phyloP scores from a whole-genome alignment of 2,329 filamentous ascomycete genomes.

The Leptoxyphium fumago region DNA sequence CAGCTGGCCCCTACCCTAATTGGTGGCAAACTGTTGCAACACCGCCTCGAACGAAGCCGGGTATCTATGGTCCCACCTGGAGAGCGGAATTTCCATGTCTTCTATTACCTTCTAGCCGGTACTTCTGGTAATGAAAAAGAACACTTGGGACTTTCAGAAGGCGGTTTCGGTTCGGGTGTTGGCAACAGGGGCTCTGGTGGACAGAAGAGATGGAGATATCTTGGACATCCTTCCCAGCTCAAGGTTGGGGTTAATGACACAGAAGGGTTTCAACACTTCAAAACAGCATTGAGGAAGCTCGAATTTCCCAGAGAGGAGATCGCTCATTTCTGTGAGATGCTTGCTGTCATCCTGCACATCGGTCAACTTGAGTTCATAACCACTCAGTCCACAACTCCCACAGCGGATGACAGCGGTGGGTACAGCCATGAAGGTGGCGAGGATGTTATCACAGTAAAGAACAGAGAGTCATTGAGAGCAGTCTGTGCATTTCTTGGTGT shows the following conservation, averaged over 20 bases:
- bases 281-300: constrained; percentile 82
- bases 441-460: constrained; percentile 73
- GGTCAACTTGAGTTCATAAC: constrained; percentile 90
- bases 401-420: constrained; percentile 82
- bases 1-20: constrained; percentile 75
- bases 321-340: constrained; percentile 88
- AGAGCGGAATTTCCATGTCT: constrained; percentile 87
- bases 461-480: constrained; percentile 75
- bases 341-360: constrained; percentile 91
- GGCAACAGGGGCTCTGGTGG: constrained; percentile 27
- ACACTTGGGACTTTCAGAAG: constrained; percentile 50
- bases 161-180: constrained; percentile 36
- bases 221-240: constrained; percentile 90
- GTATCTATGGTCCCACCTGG: constrained; percentile 87
- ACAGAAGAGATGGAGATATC: constrained; percentile 87
- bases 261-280: constrained; percentile 94
- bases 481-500: constrained; percentile 93
- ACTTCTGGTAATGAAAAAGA: constrained; percentile 81
- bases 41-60: constrained; percentile 79
- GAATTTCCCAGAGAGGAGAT: constrained; percentile 90
- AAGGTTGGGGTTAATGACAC: constrained; percentile 94
- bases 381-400: constrained; percentile 61
- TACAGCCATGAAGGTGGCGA: constrained; percentile 92
- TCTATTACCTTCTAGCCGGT: constrained; percentile 89
- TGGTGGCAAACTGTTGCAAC: constrained; percentile 86